These are phyloP conservation scores for Pseudomassariella vexata DNA, from an alignment of 2,329 filamentous ascomycete genomes.

Conservation along the genomic window DNA sequence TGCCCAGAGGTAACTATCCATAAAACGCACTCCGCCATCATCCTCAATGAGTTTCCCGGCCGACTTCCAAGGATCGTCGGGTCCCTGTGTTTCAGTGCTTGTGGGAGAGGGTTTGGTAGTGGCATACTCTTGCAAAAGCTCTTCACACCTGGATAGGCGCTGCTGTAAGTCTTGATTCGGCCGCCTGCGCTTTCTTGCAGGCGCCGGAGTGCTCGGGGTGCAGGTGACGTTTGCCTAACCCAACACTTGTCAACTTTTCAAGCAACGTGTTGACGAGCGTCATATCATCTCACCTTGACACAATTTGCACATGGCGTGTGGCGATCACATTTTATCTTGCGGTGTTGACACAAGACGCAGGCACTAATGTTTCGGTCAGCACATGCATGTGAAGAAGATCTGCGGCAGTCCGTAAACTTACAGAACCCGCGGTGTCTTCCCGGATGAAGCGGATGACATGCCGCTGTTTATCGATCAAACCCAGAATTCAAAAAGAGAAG, in stretches of 20 bases:
- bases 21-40: slow-evolving; percentile 45
- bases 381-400: neutral
- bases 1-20: slow-evolving; percentile 50
- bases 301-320: slow-evolving; percentile 55
- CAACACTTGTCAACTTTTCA: neutral
- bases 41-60: slow-evolving; percentile 51
- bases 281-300: slow-evolving; percentile 45
- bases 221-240: slow-evolving; percentile 52
- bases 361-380: slow-evolving; percentile 19
- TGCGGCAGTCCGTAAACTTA: slow-evolving; percentile 5
- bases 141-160: slow-evolving; percentile 52
- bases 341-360: slow-evolving; percentile 53
- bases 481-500: neutral
- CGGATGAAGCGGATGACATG: slow-evolving; percentile 18
- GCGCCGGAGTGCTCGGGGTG: slow-evolving; percentile 54
- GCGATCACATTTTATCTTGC: slow-evolving; percentile 59
- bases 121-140: slow-evolving; percentile 53
- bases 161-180: slow-evolving; percentile 59
- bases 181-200: slow-evolving; percentile 51
- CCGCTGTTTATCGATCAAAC: neutral
- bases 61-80: slow-evolving; percentile 35
- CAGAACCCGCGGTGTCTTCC: slow-evolving; percentile 21
- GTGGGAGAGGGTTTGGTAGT: slow-evolving; percentile 21
- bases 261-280: neutral
- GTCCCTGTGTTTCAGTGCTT: slow-evolving; percentile 17